Evolutionary conservation across 306 rosid genomes (phyloP), one percentile per base, ranked within the genome.

Genomic region (Trichosanthes cucumerina): DNA sequence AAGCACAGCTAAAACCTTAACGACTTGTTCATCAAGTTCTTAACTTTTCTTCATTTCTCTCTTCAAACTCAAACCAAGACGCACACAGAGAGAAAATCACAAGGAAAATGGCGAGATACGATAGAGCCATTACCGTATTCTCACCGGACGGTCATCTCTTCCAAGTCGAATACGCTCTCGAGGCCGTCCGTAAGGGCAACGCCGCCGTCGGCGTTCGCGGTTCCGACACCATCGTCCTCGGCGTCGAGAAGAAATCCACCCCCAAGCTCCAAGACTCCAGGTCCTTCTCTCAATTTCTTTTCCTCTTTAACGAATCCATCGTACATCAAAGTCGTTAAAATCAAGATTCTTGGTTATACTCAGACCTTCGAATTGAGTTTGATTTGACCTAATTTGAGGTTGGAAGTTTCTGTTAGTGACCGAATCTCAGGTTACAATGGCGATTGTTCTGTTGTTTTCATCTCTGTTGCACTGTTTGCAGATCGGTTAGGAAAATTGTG

Each of bases 141-240:
- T 94, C 98, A 0, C 98, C 98, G 5, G 98, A 94, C 47, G 98
- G 98, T 4, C 98, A 94, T 86, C 93, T 94, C 36, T 94, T 94
- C 77, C 98, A 94, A 79, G 98, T 94, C 41, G 98, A 94, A 49
- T 94, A 94, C 84, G 98, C 98, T 2, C 96, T 94, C 23, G 98
- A 94, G 78, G 98, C 98, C 38, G 98, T 94, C 47, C 96, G 98
- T 15, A 94, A 94, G 81, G 98, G 98, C 8, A 94, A 94, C 90
- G 98, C 98, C 79, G 98, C 98, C 88, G 98, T 94, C 71, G 98
- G 98, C 54, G 98, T 94, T 49, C 98, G 98, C 19, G 98, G 98
- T 79, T 85, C 93, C 77, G 97, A 94, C 70, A 92, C 92, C 85
- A 89, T 94, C 78, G 97, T 94, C 38, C 98, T 94, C 78, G 97